These are phyloP conservation scores for Neocatenulostroma microsporum DNA, from an alignment of 2,329 filamentous ascomycete genomes.

Conservation along the genomic window DNA sequence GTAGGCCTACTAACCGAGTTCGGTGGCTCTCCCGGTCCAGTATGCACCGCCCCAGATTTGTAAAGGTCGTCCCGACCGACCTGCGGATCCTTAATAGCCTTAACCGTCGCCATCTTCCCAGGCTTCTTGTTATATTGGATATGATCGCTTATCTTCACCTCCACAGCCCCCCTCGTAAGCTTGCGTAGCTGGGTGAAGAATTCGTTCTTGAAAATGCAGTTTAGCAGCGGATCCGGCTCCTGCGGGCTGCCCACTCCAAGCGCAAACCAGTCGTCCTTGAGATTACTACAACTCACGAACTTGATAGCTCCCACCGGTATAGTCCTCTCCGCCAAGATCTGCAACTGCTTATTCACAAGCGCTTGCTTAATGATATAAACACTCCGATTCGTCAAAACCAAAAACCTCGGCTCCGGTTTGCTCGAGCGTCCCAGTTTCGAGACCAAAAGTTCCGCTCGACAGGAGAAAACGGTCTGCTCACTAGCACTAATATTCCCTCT, in stretches of 20 bases:
- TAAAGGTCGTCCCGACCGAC: slow-evolving; percentile 69
- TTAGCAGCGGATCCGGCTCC: slow-evolving; percentile 87
- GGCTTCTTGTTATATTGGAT: slow-evolving; percentile 99
- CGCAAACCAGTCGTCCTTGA: slow-evolving; percentile 95
- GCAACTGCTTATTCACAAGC: slow-evolving; percentile 70
- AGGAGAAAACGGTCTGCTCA: slow-evolving; percentile 80
- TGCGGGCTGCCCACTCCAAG: slow-evolving; percentile 82
- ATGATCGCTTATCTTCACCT: slow-evolving; percentile 69
- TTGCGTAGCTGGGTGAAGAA: slow-evolving; percentile 87
- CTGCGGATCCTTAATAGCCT: slow-evolving; percentile 80
- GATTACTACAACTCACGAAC: slow-evolving; percentile 69
- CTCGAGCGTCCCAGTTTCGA: slow-evolving; percentile 95
- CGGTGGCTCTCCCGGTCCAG: slow-evolving; percentile 71
- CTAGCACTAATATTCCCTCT: slow-evolving; percentile 59
- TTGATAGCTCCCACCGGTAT: slow-evolving; percentile 84
- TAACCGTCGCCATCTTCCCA: slow-evolving; percentile 80
- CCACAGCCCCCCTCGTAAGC: slow-evolving; percentile 70
- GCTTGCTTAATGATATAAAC: slow-evolving; percentile 84
- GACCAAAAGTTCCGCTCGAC: slow-evolving; percentile 79
- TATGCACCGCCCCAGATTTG: slow-evolving; percentile 89
- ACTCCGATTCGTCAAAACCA: slow-evolving; percentile 72
- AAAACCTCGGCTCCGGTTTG: slow-evolving; percentile 77
- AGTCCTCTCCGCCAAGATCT: slow-evolving; percentile 72
- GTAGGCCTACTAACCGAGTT: slow-evolving; percentile 77
- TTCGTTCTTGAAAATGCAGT: slow-evolving; percentile 92